Conservation (phyloP, 2,329 filamentous ascomycete species). For the Phialophora verrucosa region DNA sequence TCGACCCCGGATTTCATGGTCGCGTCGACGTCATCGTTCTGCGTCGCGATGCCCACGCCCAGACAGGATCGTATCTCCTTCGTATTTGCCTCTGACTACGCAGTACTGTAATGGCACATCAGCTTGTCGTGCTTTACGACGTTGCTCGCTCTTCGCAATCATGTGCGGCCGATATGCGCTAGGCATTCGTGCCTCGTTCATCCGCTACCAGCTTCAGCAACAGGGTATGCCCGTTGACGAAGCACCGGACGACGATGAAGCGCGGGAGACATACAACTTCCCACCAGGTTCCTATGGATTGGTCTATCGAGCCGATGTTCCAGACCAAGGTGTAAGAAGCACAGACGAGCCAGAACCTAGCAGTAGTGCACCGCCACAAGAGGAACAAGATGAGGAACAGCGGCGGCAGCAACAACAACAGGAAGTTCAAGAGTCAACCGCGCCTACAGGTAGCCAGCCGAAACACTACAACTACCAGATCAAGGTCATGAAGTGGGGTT, state of each 20-base stretch:
- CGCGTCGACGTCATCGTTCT: constrained; percentile 19
- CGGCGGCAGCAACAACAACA: background rate
- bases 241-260: constrained; percentile 71
- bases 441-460: constrained; percentile 24
- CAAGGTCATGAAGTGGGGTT: constrained; percentile 94
- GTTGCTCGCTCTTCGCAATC: constrained; percentile 19
- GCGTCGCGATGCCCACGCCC: background rate
- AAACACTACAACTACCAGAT: constrained; percentile 72
- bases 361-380: constrained; percentile 16
- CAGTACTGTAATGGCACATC: background rate
- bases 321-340: constrained; percentile 63
- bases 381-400: constrained; percentile 27
- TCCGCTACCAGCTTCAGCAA: constrained; percentile 74
- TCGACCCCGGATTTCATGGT: constrained; percentile 11
- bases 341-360: constrained; percentile 37
- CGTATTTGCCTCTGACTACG: constrained; percentile 9
- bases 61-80: background rate
- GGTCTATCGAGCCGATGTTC: constrained; percentile 79
- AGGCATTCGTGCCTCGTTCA: constrained; percentile 71
- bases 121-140: background rate
- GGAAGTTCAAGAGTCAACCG: constrained; percentile 26
- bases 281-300: constrained; percentile 84
- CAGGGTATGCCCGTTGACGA: constrained; percentile 75
- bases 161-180: constrained; percentile 75
- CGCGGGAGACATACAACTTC: constrained; percentile 86